A percentile compares a stretch with the other conserved stretches of the same genome.
Conservation (phyloP, 257 asterid genomes). For the Echites panduratus region DNA sequence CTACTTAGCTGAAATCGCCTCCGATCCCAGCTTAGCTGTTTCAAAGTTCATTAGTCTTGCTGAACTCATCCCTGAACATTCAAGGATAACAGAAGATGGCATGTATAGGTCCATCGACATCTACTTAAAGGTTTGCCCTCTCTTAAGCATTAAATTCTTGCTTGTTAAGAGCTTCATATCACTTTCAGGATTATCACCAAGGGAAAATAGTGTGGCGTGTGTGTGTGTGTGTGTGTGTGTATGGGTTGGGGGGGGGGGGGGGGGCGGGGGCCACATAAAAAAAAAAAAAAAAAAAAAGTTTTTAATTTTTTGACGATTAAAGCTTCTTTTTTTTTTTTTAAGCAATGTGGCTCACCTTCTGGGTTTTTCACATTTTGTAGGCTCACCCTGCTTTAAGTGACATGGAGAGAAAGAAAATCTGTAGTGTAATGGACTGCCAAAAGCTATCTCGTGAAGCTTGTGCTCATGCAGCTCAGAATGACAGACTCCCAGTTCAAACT, state of each 20-base stretch:
- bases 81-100: conserved; percentile 70
- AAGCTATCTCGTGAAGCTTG: conserved; percentile 85
- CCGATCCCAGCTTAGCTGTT: conserved; percentile 56
- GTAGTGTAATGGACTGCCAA: conserved; percentile 87
- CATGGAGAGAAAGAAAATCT: conserved; percentile 73
- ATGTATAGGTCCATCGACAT: conserved; percentile 84
- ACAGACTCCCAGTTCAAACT: conserved; percentile 74
- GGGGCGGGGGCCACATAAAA: too few relatives aligned
- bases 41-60: conserved; percentile 50
- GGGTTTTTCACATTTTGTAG: conserved; percentile 24
- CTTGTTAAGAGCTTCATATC: neutral
- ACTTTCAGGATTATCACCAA: too few relatives aligned
- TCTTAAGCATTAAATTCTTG: neutral
- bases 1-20: conserved; percentile 62
- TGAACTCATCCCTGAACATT: conserved; percentile 61
- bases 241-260: too few relatives aligned
- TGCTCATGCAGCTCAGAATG: conserved; percentile 89
- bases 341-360: neutral
- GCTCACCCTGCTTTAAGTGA: conserved; percentile 81
- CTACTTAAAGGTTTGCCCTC: conserved; percentile 58
- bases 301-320: too few relatives aligned
- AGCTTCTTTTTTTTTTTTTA: too few relatives aligned
- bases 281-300: too few relatives aligned
- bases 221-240: too few relatives aligned
- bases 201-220: too few relatives aligned